These are phyloP conservation scores for Leersia perrieri DNA, from an alignment of 176 grass and related monocot species.

Conservation along the genomic window DNA sequence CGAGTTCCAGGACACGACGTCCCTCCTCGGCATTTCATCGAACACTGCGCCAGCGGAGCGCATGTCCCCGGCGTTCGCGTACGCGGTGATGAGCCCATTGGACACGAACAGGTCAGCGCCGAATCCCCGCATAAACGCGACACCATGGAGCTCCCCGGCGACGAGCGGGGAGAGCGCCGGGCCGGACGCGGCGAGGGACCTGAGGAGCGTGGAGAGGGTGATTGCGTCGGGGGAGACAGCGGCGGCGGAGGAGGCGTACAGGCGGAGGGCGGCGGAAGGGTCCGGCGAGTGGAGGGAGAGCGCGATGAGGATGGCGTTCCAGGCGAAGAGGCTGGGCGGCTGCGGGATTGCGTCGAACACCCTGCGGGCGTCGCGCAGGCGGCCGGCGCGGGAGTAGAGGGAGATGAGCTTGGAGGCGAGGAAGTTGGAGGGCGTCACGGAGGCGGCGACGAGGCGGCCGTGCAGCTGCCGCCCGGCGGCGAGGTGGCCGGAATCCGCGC, in stretches of 20 bases:
- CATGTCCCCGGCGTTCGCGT: constrained; percentile 31
- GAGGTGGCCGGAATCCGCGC: constrained; percentile 42
- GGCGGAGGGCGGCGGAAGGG: constrained; percentile 36
- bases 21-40: constrained; percentile 44
- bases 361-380: constrained; percentile 46
- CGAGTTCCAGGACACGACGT: constrained; percentile 68
- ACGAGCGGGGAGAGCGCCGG: constrained; percentile 22
- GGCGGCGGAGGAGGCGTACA: constrained; percentile 45
- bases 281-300: constrained; percentile 53
- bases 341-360: constrained; percentile 59
- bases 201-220: constrained; percentile 64
- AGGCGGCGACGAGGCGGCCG: constrained; percentile 43
- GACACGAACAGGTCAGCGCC: constrained; percentile 49
- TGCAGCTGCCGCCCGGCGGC: constrained; percentile 51
- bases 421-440: constrained; percentile 60
- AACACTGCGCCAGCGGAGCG: constrained; percentile 43
- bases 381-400: constrained; percentile 53
- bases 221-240: constrained; percentile 47
- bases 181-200: constrained; percentile 46
- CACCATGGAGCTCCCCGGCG: constrained; percentile 41
- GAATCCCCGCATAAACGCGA: constrained; percentile 38
- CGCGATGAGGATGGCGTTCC: constrained; percentile 74
- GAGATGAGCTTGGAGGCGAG: constrained; percentile 72
- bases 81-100: constrained; percentile 56
- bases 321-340: constrained; percentile 60